Evolutionary conservation across 2,329 filamentous ascomycete species (phyloP), one percentile per base, ranked within the genome.

Genomic region (Gnomoniopsis smithogilvyi): DNA sequence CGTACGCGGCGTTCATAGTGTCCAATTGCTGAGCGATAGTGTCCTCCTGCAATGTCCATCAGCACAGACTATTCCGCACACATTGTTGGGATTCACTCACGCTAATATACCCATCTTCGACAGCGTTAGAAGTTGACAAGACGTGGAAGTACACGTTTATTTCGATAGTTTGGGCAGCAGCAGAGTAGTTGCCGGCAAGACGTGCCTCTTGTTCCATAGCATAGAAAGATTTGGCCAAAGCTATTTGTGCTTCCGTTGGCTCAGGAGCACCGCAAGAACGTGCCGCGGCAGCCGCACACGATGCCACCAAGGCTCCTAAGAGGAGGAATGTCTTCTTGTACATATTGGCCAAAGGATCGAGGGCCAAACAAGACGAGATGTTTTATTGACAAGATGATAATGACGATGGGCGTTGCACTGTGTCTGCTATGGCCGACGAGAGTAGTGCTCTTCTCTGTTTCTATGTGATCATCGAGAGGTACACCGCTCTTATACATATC

Each of bases 1-100:
- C 38, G 6, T 12, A 45, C 43, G 75, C 76, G 0, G 63, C 56
- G 66, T 82, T 82, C 65, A 83, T 65, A 21, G 75, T 73, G 3
- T 68, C 62, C n/a, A 82, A 65, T 69, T 83, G 79, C 56, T 70
- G 63, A 50, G 67, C 58, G 45, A 78, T 57, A 62, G 72, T 67
- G 51, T 67, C 63, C 62, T 73, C 66, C 72, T 78, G 59, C 26
- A 4, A 45, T 45, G 10, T 19, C 2, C 3, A 22, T 45, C 43
- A 45, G 43, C 19, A 45, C 17, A n/a, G 43, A 11, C 34, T 19
- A 8, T 17, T 7, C 15, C 34, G 34, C 24, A 36, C 30, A 34
- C 15, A 12, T 30, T 8, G 30, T 26, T 14, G 17, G 24, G 11
- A 49, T 12, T 4, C 26, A 62, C 68, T 55, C 67, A 76, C 74